phyloP scores from a whole-genome alignment of 805 yeast species.

The Wickerhamiella sorbophila region DNA sequence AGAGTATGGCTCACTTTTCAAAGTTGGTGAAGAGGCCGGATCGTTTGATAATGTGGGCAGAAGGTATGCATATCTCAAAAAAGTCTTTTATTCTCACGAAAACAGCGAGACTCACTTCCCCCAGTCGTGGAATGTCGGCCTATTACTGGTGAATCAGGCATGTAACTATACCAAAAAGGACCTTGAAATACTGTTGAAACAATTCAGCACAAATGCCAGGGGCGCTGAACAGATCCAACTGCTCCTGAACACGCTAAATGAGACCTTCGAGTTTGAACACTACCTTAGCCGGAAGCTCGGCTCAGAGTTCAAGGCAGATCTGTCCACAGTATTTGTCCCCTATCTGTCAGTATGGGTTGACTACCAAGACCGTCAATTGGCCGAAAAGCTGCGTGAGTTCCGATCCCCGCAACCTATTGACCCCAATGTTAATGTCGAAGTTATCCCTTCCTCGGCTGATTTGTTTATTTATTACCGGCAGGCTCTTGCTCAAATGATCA shows the following conservation, averaged over 20 bases:
- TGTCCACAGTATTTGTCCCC: constrained; percentile 69
- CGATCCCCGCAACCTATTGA: constrained; percentile 29
- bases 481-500: constrained; percentile 53
- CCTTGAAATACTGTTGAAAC: constrained; percentile 37
- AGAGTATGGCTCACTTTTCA: constrained; percentile 66
- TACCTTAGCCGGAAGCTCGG: constrained; percentile 32
- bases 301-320: constrained; percentile 29
- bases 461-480: constrained; percentile 66
- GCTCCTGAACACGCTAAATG: constrained; percentile 53
- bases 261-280: constrained; percentile 73
- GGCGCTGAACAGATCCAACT: constrained; percentile 36
- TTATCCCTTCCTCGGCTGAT: constrained; percentile 78
- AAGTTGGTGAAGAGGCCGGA: constrained; percentile 82
- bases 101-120: constrained; percentile 48
- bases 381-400: constrained; percentile 35
- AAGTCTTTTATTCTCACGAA: constrained; percentile 44
- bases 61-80: constrained; percentile 68
- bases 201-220: constrained; percentile 17
- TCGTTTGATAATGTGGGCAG: constrained; percentile 74
- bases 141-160: constrained; percentile 45
- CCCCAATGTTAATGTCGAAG: constrained; percentile 33
- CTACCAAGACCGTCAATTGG: constrained; percentile 58
- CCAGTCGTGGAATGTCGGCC: constrained; percentile 51
- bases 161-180: constrained; percentile 59
- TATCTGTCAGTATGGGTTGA: constrained; percentile 73